These are phyloP conservation scores for Cutaneotrichosporon cyanovorans DNA, from an alignment of 1,284 basidiomycete species.

Conservation along the genomic window DNA sequence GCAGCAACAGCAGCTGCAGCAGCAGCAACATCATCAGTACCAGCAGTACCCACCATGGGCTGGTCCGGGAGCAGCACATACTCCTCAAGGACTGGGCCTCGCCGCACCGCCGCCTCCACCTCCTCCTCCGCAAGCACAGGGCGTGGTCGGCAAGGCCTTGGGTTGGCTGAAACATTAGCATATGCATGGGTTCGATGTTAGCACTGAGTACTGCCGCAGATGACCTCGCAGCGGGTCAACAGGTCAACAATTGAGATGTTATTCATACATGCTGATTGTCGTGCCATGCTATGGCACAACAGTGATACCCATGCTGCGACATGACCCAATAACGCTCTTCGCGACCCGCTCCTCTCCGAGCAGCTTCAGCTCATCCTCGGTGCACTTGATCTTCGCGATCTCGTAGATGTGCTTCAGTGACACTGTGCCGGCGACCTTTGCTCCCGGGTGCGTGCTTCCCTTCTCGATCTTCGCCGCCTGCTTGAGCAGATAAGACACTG, in stretches of 20 bases:
- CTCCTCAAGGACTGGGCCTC: neutral
- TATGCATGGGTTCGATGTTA: too few species aligned
- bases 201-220: too few species aligned
- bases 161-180: slow-evolving; percentile 9
- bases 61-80: neutral
- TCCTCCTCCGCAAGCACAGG: neutral
- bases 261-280: too few species aligned
- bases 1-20: neutral
- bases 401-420: slow-evolving; percentile 97
- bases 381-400: slow-evolving; percentile 94
- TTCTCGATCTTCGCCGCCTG: slow-evolving; percentile 85
- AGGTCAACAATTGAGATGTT: too few species aligned
- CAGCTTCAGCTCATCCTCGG: slow-evolving; percentile 78
- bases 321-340: slow-evolving; percentile 77
- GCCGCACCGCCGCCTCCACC: neutral
- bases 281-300: slow-evolving; percentile 61
- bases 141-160: slow-evolving; percentile 5
- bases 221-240: too few species aligned
- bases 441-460: slow-evolving; percentile 55
- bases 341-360: slow-evolving; percentile 76
- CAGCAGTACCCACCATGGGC: slow-evolving; percentile 4
- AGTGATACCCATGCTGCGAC: slow-evolving; percentile 73
- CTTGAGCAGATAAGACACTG: slow-evolving; percentile 85
- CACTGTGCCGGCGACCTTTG: slow-evolving; percentile 61
- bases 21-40: neutral